These are phyloP conservation scores for Leccinum imitatum DNA, from an alignment of 768 basidiomycete genomes.

Conservation along the genomic window DNA sequence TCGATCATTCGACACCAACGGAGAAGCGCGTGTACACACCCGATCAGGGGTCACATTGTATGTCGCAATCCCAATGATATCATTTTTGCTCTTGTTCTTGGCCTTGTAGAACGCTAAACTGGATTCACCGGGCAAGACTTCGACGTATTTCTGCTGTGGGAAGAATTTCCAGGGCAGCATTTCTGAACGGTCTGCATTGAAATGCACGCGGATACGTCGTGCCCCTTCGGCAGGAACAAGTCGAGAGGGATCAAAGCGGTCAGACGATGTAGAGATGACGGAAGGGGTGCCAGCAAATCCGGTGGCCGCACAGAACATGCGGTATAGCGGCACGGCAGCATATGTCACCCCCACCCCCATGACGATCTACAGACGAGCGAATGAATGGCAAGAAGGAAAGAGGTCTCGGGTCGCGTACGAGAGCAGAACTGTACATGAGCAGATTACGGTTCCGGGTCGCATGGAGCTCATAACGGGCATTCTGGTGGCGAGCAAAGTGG, in stretches of 20 bases:
- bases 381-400: constrained; percentile 3
- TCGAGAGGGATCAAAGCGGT: constrained; percentile 80
- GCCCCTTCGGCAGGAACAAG: constrained; percentile 72
- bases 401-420: constrained; percentile 47
- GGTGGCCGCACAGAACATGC: constrained; percentile 97
- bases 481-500: constrained; percentile 22
- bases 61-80: constrained; percentile 97
- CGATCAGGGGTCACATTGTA: constrained; percentile 99
- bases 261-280: constrained; percentile 60
- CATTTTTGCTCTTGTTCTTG: constrained; percentile 77
- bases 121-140: constrained; percentile 92
- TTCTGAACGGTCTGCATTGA: constrained; percentile 91
- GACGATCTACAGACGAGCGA: constrained; percentile 54
- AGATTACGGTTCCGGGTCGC: constrained; percentile 67
- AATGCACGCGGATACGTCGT: constrained; percentile 86
- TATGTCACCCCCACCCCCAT: constrained; percentile 85
- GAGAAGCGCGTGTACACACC: constrained; percentile 45
- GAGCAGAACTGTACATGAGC: constrained; percentile 82
- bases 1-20: background rate
- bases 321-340: constrained; percentile 94
- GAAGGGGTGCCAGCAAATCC: constrained; percentile 96
- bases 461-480: constrained; percentile 43
- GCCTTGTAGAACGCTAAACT: constrained; percentile 96
- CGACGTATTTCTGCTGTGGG: constrained; percentile 87
- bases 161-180: constrained; percentile 91